These are phyloP conservation scores for Ceratobasidium sp. DNA, from an alignment of 1,284 basidiomycete genomes.

Conservation along the genomic window DNA sequence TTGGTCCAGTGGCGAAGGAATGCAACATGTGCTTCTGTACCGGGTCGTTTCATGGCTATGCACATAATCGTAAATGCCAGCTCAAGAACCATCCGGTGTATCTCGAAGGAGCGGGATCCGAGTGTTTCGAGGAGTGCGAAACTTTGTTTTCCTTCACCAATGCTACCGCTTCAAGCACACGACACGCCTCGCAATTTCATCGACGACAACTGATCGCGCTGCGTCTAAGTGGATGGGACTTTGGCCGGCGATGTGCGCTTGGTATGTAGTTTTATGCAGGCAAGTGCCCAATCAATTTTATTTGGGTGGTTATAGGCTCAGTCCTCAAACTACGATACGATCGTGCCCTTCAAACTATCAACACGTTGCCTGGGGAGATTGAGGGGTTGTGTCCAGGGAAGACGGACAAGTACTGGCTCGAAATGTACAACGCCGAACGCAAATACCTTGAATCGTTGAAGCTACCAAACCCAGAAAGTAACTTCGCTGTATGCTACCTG, in stretches of 20 bases:
- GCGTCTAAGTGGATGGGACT: not conserved
- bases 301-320: not conserved
- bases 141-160: not conserved
- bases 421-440: not conserved
- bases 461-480: not conserved
- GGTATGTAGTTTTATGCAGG: conserved; percentile 10
- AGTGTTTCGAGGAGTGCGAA: conserved; percentile 7
- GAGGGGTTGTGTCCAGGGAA: not conserved
- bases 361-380: conserved; percentile 2
- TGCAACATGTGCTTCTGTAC: not conserved
- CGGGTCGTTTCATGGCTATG: conserved; percentile 20
- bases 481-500: not conserved
- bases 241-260: not conserved
- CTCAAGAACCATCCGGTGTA: not conserved
- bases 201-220: not conserved
- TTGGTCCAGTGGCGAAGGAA: not conserved
- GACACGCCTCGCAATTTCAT: conserved; percentile 6
- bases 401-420: not conserved
- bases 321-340: not conserved
- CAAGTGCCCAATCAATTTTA: too few species aligned
- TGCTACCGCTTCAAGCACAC: not conserved
- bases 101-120: not conserved
- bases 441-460: not conserved
- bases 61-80: conserved; percentile 20
- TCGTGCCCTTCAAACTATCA: not conserved